Base-by-base conservation (phyloP, 2,329 filamentous ascomycete species). In the Geoglossum cookeanum region DNA sequence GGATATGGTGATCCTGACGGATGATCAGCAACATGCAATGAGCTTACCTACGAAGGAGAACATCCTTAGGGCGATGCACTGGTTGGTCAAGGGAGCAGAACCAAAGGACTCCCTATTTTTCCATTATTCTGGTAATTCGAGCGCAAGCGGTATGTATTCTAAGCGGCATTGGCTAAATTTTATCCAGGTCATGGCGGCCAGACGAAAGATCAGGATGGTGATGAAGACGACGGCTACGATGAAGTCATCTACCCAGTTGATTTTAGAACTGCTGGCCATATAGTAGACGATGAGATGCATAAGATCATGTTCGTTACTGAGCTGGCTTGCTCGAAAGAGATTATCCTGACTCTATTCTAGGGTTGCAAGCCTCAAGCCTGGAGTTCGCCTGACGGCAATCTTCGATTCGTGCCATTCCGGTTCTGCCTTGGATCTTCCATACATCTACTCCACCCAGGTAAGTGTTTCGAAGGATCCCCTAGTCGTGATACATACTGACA, bases 11-110 rank as follows among this genome's bases (percentile, higher is more conserved):
- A 83, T 92, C 60, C 77, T 97, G 68, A 96, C 91, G 44, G 91
- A 97, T 67, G 91, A 97, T 68, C 90, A 96, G 72, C 88, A 95
- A 68, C 95, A 95, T 64, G 87, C 88, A 30, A 94, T 96, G 86
- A 94, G 88, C 71, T 88, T 95, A 72, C 91, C 91, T 7, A 95
- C 89, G 4, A 96, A 96, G 70, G 85, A 87, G 63, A 97, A 97
- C 67, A 94, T 97, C 58, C 71, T 97, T 42, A 80, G 91, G 56
- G 91, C 91, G 33, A 97, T 97, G 91, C 90, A 96, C 68, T 97
- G 91, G 91, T 74, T 97, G 22, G 88, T 96, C 58, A 95, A 95
- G 71, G 90, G 95, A 66, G 90, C 91, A 3, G 79, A 79, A 58
- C 86, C 89, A 0, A 94, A 96, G 67, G 91, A 97, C 68, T 94